phyloP scores from a whole-genome alignment of 2,329 filamentous ascomycete species.

The Paracoccidioides brasiliensis region DNA sequence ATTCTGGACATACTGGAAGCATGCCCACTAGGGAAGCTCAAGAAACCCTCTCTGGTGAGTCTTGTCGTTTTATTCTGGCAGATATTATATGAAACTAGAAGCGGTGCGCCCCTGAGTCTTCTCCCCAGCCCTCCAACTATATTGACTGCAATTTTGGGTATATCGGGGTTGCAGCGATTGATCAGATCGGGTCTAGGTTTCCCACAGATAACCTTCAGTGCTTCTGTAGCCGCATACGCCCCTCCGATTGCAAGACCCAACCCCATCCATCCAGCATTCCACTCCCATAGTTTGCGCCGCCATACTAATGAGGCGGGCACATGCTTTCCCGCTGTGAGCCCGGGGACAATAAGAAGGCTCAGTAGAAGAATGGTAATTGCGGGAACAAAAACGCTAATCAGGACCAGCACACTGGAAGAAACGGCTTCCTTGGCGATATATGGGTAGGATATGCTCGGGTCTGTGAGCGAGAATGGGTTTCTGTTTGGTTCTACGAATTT shows the following conservation, averaged over 20 bases:
- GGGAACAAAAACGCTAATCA: conserved; percentile 53
- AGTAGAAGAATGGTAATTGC: conserved; percentile 55
- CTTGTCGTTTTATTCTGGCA: conserved; percentile 52
- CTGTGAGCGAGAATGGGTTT: conserved; percentile 56
- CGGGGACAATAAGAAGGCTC: conserved; percentile 57
- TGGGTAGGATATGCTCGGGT: conserved; percentile 71
- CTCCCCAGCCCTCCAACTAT: conserved; percentile 49
- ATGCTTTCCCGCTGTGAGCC: conserved; percentile 49
- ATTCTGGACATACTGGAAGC: conserved; percentile 42
- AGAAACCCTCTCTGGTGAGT: conserved; percentile 63
- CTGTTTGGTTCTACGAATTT: conserved; percentile 50
- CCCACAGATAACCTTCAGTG: conserved; percentile 63
- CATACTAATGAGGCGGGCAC: conserved; percentile 55
- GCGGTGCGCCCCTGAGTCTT: conserved; percentile 42
- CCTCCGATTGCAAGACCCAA: conserved; percentile 58
- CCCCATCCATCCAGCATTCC: conserved; percentile 74
- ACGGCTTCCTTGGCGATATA: conserved; percentile 59
- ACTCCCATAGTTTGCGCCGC: conserved; percentile 80
- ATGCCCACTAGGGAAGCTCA: conserved; percentile 71
- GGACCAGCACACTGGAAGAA: conserved; percentile 48
- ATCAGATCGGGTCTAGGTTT: conserved; percentile 53
- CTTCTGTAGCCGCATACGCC: conserved; percentile 69
- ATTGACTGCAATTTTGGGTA: conserved; percentile 47
- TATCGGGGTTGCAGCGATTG: conserved; percentile 62
- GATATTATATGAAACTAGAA: conserved; percentile 62